Base-by-base conservation (phyloP, 768 basidiomycete genomes). In the Lactifluus pinguis region DNA sequence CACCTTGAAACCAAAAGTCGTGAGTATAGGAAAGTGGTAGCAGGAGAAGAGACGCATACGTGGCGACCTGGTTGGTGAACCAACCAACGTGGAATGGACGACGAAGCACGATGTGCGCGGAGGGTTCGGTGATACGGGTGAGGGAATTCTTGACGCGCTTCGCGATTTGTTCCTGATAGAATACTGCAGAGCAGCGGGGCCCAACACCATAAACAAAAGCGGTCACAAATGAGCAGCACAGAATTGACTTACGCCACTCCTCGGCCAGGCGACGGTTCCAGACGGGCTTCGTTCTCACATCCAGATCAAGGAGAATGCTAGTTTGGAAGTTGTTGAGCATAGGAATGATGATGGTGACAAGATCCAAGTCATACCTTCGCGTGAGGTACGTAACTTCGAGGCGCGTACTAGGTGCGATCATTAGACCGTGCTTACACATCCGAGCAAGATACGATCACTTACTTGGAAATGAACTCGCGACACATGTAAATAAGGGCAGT, bases 201-300 rank as follows among this genome's bases (percentile, higher is more conserved):
- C 25, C 13, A 17, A 39, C 36, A 45, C 41, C n/a, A 56, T 57
- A 60, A 55, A n/a, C 19, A 34, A 49, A 15, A 25, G n/a, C n/a
- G 56, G 14, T 34, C 32, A n/a, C 47, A 42, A 2, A 49, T 50
- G 36, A 21, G 19, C 15, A 25, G 45, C 34, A 21, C 13, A 44
- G 55, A 42, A 36, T 17, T 15, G 41, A 83, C 87, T 70, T 72
- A 91, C 89, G 75, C 89, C 89, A 91, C 67, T 90, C 86, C 65
- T 86, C 83, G 0, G 85, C 83, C 60, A 89, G 85, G 66, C 82
- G 81, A 6, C 83, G 82, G 60, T 81, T 87, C 75, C 87, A 85
- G 38, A 82, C 75, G 25, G 82, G 83, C 25, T 76, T 69, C 45
- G 73, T 69, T 30, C 76, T 75, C 49, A 71, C 74, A 52, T 79